Conservation (phyloP, 2,329 filamentous ascomycete species). For the Orbilia quercus region DNA sequence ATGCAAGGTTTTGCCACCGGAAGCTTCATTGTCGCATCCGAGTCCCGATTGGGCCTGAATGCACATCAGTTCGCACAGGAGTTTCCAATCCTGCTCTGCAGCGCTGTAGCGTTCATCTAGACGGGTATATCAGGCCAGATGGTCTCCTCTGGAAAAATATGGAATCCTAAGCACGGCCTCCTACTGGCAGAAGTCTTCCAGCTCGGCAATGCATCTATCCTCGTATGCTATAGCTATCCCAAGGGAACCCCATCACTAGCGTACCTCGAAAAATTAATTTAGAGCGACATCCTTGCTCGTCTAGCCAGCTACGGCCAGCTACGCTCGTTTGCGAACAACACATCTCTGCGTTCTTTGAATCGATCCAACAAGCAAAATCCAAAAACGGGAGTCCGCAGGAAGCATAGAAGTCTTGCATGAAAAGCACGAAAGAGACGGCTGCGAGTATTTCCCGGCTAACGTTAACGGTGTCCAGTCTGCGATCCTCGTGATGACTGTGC, state of each 20-base stretch:
- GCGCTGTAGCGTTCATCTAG: no score
- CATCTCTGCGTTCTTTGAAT: slow-evolving; percentile 27
- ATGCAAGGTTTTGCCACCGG: slow-evolving; percentile 48
- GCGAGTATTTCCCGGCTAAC: no score
- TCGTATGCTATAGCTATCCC: neutral
- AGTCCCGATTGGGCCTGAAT: slow-evolving; percentile 16
- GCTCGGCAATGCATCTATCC: slow-evolving; percentile 31
- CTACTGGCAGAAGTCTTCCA: slow-evolving; percentile 14
- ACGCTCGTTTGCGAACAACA: slow-evolving; percentile 25
- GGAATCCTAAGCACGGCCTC: slow-evolving; percentile 1
- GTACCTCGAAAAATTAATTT: neutral
- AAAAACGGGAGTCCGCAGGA: slow-evolving; percentile 5
- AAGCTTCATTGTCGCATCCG: slow-evolving; percentile 40
- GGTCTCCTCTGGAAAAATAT: neutral
- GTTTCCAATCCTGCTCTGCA: no score
- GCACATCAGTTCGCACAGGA: no score
- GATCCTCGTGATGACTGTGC: no score
- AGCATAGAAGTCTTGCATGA: slow-evolving; percentile 20
- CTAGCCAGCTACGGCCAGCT: neutral
- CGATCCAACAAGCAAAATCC: slow-evolving; percentile 15
- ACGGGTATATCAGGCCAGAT: slow-evolving; percentile 5
- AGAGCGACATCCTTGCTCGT: neutral
- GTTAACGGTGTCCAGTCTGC: no score
- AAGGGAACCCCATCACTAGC: neutral
- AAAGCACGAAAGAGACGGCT: slow-evolving; percentile 24